phyloP scores from a whole-genome alignment of 805 yeast species.

The Priceomyces carsonii region DNA sequence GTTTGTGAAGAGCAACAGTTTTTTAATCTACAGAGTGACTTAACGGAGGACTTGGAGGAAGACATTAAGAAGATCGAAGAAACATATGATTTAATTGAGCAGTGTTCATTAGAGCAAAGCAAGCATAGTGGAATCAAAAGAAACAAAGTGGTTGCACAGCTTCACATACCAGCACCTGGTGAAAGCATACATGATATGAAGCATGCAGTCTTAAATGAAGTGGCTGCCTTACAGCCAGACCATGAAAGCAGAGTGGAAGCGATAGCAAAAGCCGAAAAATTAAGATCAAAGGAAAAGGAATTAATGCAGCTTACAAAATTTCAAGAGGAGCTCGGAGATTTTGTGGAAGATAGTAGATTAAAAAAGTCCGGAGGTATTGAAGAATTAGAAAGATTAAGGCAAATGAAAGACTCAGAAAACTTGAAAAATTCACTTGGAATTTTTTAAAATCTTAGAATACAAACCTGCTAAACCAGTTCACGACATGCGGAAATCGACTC shows the following conservation, averaged over 20 bases:
- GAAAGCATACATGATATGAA: conserved; percentile 57
- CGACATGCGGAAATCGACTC: no score
- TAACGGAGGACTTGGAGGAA: conserved; percentile 73
- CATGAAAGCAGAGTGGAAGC: conserved; percentile 88
- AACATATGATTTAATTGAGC: conserved; percentile 77
- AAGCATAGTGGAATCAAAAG: conserved; percentile 52
- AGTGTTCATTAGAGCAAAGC: conserved; percentile 76
- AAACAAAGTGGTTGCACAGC: conserved; percentile 38
- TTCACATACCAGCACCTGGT: conserved; percentile 63
- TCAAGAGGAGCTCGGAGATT: conserved; percentile 81
- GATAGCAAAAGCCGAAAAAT: conserved; percentile 79
- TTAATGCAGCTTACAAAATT: conserved; percentile 61
- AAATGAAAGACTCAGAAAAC: conserved; percentile 68
- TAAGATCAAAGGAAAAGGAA: conserved; percentile 70
- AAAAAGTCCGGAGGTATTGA: conserved; percentile 88
- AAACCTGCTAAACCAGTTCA: no score
- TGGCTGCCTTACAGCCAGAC: conserved; percentile 75
- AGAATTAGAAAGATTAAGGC: conserved; percentile 73
- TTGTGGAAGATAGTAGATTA: conserved; percentile 75
- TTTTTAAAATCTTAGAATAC: no score
- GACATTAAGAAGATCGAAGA: conserved; percentile 80
- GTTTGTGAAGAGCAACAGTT: conserved; percentile 95
- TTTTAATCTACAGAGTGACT: conserved; percentile 84
- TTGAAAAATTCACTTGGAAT: conserved; percentile 48
- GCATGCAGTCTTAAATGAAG: conserved; percentile 81